Conservation (phyloP, 169 alveolate genomes). For the Besnoitia besnoiti region DNA sequence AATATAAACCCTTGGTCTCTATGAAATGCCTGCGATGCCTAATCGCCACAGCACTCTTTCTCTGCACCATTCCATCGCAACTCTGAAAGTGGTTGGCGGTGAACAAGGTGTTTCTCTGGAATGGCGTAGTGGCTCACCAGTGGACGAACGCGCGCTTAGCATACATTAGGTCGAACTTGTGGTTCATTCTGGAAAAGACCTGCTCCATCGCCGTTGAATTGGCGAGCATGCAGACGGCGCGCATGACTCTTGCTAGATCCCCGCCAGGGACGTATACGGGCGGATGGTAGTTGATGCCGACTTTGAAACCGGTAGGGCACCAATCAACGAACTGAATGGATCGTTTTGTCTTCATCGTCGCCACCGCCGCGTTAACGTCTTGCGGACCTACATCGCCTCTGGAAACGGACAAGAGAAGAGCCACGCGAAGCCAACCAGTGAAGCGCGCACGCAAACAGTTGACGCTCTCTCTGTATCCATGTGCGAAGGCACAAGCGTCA, state of each 20-base stretch:
- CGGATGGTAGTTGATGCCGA: slow-evolving; percentile 99
- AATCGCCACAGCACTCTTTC: too few relatives aligned
- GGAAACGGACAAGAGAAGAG: too few relatives aligned
- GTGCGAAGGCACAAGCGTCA: too few relatives aligned
- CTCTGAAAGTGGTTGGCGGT: too few relatives aligned
- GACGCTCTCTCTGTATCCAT: too few relatives aligned
- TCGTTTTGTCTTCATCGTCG: slow-evolving; percentile 97
- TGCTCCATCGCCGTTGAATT: slow-evolving; percentile 99
- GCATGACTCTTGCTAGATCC: slow-evolving; percentile 96
- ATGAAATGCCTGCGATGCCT: too few relatives aligned
- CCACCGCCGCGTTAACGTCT: slow-evolving; percentile 98
- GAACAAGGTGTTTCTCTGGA: too few relatives aligned
- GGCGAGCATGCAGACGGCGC: slow-evolving; percentile 98
- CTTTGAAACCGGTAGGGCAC: slow-evolving; percentile 99
- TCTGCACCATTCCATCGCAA: too few relatives aligned
- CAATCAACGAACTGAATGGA: slow-evolving; percentile 98
- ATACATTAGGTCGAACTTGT: slow-evolving; percentile 97
- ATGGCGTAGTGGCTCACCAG: too few relatives aligned
- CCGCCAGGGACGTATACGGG: slow-evolving; percentile 99
- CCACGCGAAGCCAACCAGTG: too few relatives aligned
- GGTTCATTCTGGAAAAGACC: slow-evolving; percentile 96
- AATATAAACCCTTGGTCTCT: too few relatives aligned
- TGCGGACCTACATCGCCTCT: slow-evolving; percentile 99
- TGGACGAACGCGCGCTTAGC: slow-evolving; percentile 99
- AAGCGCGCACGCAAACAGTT: too few relatives aligned